phyloP scores from a whole-genome alignment of 2,329 filamentous ascomycete species.

The Stenocarpella maydis region DNA sequence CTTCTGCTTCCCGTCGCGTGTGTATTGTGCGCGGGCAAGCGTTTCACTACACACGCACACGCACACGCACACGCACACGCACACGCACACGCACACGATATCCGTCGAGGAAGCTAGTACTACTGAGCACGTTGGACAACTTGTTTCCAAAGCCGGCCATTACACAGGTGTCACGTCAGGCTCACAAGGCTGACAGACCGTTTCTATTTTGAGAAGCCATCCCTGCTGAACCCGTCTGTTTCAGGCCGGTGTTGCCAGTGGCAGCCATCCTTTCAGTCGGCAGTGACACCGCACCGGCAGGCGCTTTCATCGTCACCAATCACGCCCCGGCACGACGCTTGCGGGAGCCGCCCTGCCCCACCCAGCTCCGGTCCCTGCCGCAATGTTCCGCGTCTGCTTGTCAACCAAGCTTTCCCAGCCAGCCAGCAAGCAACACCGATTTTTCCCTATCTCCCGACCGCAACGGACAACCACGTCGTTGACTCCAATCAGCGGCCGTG shows the following conservation, averaged over 20 bases:
- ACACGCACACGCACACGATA: background rate
- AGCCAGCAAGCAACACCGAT: background rate
- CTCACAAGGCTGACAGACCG: slow-evolving; percentile 28
- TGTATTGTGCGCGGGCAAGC: too few relatives aligned
- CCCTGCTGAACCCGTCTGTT: slow-evolving; percentile 22
- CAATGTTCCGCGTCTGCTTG: background rate
- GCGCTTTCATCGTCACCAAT: slow-evolving; percentile 6
- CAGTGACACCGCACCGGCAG: slow-evolving; percentile 15
- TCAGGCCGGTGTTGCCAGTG: slow-evolving; percentile 17
- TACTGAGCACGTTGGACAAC: background rate
- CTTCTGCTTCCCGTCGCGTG: too few relatives aligned
- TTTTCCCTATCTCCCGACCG: background rate
- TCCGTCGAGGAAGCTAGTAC: background rate
- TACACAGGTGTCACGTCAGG: background rate
- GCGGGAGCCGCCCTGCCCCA: background rate
- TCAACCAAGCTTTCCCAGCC: slow-evolving; percentile 25
- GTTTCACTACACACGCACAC: background rate
- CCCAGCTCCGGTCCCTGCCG: background rate
- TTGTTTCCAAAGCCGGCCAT: background rate
- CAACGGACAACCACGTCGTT: slow-evolving; percentile 19
- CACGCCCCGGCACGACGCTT: background rate
- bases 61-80: background rate
- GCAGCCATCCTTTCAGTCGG: background rate
- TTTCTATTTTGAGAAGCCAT: slow-evolving; percentile 26
- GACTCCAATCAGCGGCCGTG: slow-evolving; percentile 15